phyloP scores from a whole-genome alignment of 2,329 filamentous ascomycete genomes.

The Calonectria hongkongensis region DNA sequence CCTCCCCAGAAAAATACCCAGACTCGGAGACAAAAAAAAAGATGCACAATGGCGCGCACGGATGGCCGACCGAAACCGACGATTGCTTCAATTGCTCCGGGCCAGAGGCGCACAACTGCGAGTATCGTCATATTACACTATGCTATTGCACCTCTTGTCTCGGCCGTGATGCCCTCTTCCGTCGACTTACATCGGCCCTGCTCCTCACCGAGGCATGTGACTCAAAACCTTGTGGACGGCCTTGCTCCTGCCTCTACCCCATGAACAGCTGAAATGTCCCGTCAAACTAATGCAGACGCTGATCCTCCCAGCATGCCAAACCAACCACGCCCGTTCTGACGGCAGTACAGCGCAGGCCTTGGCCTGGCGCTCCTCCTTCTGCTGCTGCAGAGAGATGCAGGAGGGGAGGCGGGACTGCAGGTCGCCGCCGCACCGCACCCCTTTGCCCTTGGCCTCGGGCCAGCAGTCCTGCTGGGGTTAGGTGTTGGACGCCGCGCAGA shows the following conservation, averaged over 20 bases:
- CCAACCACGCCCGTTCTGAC: constrained; percentile 34
- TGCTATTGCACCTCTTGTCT: constrained; percentile 30
- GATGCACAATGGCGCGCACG: not conserved
- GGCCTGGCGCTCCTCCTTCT: not conserved
- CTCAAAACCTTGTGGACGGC: constrained; percentile 30
- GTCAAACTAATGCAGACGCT: constrained; percentile 47
- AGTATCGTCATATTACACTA: constrained; percentile 21
- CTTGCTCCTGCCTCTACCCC: constrained; percentile 33
- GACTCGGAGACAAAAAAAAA: not conserved
- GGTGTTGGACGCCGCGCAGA: constrained; percentile 12
- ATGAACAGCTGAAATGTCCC: constrained; percentile 54
- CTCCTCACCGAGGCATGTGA: constrained; percentile 34
- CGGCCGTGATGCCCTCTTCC: constrained; percentile 34
- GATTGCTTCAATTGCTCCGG: constrained; percentile 15
- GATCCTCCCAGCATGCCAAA: constrained; percentile 37
- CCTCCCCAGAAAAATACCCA: too few relatives aligned
- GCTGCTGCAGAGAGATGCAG: constrained; percentile 2
- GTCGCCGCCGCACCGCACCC: constrained; percentile 4
- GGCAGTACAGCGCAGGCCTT: constrained; percentile 37
- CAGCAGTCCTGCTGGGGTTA: constrained; percentile 21
- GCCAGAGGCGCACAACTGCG: constrained; percentile 4
- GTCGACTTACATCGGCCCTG: constrained; percentile 18
- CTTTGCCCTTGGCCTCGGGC: constrained; percentile 11
- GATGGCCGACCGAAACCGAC: constrained; percentile 22
- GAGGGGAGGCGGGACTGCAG: constrained; percentile 29